A percentile compares a stretch with the other conserved stretches of the same genome.
phyloP scores from a whole-genome alignment of 495 filamentous ascomycete species.

The Neohortaea acidophila region DNA sequence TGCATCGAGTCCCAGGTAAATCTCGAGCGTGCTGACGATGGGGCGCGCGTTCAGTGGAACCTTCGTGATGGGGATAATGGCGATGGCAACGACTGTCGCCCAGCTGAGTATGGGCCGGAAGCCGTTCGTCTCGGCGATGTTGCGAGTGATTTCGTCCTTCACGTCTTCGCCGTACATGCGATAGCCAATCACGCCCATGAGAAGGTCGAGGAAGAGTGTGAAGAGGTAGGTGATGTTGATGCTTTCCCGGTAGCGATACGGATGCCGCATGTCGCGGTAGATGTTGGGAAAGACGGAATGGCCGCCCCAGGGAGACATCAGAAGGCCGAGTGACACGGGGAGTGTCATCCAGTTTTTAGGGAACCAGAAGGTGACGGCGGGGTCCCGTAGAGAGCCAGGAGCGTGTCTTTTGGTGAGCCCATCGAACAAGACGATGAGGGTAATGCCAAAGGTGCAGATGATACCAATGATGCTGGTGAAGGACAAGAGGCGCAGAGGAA shows the following conservation, averaged over 20 bases:
- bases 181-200: constrained; percentile 66
- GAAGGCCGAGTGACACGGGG: constrained; percentile 82
- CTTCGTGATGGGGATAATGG: constrained; percentile 89
- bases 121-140: constrained; percentile 54
- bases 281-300: constrained; percentile 94
- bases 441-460: constrained; percentile 70
- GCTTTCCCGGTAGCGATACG: constrained; percentile 63
- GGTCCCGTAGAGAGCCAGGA: constrained; percentile 73
- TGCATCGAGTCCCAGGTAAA: constrained; percentile 55
- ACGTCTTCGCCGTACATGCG: constrained; percentile 88
- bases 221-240: constrained; percentile 57
- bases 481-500: constrained; percentile 70
- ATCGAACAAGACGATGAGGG: constrained; percentile 64
- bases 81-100: constrained; percentile 68
- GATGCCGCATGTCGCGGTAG: constrained; percentile 94
- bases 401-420: constrained; percentile 64
- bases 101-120: constrained; percentile 64
- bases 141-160: constrained; percentile 77
- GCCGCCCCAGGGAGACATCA: constrained; percentile 96
- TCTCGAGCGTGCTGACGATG: constrained; percentile 71
- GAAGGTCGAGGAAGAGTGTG: constrained; percentile 65
- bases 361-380: constrained; percentile 64
- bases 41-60: constrained; percentile 82
- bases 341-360: constrained; percentile 77
- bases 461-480: constrained; percentile 87